A percentile compares a stretch with the other conserved stretches of the same genome.
Conservation (phyloP, 129 eudicot species). For the Dittrichia graveolens region DNA sequence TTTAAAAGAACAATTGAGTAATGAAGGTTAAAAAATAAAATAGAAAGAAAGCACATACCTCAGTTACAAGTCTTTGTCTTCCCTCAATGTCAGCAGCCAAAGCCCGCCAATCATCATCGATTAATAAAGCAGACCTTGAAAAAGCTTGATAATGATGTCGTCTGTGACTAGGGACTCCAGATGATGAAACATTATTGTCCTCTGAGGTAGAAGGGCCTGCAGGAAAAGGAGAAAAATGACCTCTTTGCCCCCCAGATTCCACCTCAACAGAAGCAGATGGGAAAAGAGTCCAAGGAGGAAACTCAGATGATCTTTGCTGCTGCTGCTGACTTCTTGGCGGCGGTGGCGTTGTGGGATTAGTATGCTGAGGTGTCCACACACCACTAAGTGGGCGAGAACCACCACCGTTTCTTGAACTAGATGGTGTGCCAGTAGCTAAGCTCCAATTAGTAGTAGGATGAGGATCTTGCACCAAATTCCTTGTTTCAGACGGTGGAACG, state of each 20-base stretch:
- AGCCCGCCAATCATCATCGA: constrained; percentile 74
- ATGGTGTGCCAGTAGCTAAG: constrained; percentile 42
- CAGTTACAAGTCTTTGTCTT: constrained; percentile 75
- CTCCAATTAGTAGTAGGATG: constrained; percentile 41
- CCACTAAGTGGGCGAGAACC: constrained; percentile 39
- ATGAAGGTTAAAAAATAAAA: not conserved
- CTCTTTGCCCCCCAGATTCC: constrained; percentile 56
- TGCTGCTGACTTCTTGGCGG: not conserved
- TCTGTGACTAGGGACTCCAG: constrained; percentile 41
- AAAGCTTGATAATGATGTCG: constrained; percentile 43
- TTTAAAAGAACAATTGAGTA: too few species aligned
- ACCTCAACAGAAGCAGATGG: constrained; percentile 53
- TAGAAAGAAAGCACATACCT: constrained; percentile 36
- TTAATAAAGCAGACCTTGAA: constrained; percentile 45
- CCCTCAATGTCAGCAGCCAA: constrained; percentile 68
- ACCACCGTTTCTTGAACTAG: constrained; percentile 39
- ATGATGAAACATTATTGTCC: constrained; percentile 40
- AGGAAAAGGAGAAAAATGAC: constrained; percentile 34
- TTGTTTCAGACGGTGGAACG: constrained; percentile 49
- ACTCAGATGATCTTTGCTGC: constrained; percentile 43
- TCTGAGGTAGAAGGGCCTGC: constrained; percentile 47
- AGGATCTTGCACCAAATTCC: constrained; percentile 56
- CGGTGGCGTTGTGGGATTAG: constrained; percentile 36
- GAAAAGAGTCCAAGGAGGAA: constrained; percentile 58
- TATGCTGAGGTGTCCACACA: constrained; percentile 48